A percentile compares a stretch with the other conserved stretches of the same genome.
phyloP scores from a whole-genome alignment of 352 stramenopile species.

The Globisporangium recalcitrans region DNA sequence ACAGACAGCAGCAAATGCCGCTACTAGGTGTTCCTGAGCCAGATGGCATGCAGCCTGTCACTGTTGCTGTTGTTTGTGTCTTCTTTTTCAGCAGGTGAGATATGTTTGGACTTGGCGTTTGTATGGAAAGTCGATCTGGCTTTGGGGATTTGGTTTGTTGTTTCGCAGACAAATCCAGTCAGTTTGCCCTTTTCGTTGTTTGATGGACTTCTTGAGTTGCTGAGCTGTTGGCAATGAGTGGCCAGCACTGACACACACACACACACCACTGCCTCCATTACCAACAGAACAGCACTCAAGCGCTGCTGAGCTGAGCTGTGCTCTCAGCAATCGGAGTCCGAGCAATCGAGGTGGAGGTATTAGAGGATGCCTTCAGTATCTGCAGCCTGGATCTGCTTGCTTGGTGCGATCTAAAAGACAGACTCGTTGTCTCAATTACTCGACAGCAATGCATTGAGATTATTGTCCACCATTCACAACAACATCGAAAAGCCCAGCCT shows the following conservation, averaged over 20 bases:
- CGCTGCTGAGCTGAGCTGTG: too few species aligned
- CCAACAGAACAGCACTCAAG: neutral
- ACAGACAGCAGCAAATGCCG: too few species aligned
- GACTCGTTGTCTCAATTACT: too few species aligned
- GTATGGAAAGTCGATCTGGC: neutral
- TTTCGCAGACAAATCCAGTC: constrained; percentile 7
- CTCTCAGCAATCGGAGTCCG: neutral
- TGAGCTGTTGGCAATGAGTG: neutral
- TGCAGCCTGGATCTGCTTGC: too few species aligned
- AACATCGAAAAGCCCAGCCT: too few species aligned
- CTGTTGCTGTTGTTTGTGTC: neutral
- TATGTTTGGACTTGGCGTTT: neutral
- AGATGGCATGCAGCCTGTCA: neutral
- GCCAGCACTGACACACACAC: neutral
- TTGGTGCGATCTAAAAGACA: too few species aligned
- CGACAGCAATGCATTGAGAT: too few species aligned
- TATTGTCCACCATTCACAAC: too few species aligned
- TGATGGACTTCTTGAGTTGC: too few species aligned
- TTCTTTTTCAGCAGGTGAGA: neutral
- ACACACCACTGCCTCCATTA: neutral
- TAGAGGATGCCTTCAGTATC: neutral
- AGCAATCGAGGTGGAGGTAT: neutral
- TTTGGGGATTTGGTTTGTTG: neutral
- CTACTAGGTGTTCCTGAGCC: too few species aligned
- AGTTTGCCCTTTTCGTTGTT: neutral